These are phyloP conservation scores for Fusarium veterinarium DNA, from an alignment of 2,329 filamentous ascomycete genomes.

Conservation along the genomic window DNA sequence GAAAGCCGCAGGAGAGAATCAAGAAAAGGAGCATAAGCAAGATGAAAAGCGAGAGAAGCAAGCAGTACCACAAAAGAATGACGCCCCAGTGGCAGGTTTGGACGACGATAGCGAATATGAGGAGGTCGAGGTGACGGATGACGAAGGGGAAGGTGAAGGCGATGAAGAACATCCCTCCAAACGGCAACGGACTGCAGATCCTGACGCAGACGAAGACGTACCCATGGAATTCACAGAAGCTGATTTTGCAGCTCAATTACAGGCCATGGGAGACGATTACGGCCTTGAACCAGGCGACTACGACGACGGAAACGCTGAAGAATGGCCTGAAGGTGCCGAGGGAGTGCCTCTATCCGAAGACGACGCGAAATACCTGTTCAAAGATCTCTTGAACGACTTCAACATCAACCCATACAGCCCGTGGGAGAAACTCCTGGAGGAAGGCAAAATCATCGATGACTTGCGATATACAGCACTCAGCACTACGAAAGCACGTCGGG, in stretches of 20 bases:
- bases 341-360: constrained; percentile 77
- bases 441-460: constrained; percentile 85
- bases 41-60: constrained; percentile 7
- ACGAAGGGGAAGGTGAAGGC: constrained; percentile 70
- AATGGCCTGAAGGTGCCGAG: constrained; percentile 78
- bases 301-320: constrained; percentile 70
- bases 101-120: constrained; percentile 73
- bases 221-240: constrained; percentile 90
- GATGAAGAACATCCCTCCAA: constrained; percentile 64
- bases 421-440: constrained; percentile 90
- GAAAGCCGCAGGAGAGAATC: constrained; percentile 58
- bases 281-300: constrained; percentile 82
- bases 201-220: constrained; percentile 58
- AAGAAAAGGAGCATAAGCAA: constrained; percentile 5
- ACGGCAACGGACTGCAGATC: constrained; percentile 74
- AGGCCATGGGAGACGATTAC: constrained; percentile 88
- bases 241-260: constrained; percentile 92
- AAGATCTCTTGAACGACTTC: constrained; percentile 85
- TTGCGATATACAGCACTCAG: constrained; percentile 84
- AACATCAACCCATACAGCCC: constrained; percentile 87
- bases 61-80: not conserved
- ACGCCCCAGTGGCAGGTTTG: constrained; percentile 16
- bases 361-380: constrained; percentile 83
- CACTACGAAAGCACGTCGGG: constrained; percentile 83
- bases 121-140: constrained; percentile 42